These are phyloP conservation scores for Colletotrichum tanaceti DNA, from an alignment of 2,329 filamentous ascomycete genomes.

Conservation along the genomic window DNA sequence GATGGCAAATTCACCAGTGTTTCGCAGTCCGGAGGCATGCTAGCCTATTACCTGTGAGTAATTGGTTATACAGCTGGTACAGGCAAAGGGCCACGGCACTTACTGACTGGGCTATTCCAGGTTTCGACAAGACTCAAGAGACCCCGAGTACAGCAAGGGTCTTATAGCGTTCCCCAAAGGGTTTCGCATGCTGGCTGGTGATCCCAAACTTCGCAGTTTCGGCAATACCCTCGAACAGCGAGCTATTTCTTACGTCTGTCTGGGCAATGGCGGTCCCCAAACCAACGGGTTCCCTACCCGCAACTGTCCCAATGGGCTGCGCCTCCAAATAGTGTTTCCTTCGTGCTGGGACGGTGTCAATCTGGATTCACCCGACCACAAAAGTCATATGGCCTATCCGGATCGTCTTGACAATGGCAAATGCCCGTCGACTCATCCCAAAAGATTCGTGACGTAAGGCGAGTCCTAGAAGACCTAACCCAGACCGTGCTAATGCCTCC, in stretches of 20 bases:
- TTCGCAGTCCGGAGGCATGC: conserved; percentile 56
- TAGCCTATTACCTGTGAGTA: conserved; percentile 63
- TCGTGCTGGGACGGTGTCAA: conserved; percentile 72
- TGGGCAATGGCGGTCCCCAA: conserved; percentile 59
- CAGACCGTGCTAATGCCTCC: neutral
- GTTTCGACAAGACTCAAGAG: conserved; percentile 54
- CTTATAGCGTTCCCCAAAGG: conserved; percentile 69
- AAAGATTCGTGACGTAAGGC: conserved; percentile 61
- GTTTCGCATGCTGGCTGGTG: conserved; percentile 75
- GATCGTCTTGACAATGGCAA: conserved; percentile 56
- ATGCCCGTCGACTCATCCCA: conserved; percentile 63
- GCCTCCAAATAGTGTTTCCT: conserved; percentile 68
- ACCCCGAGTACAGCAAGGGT: conserved; percentile 56
- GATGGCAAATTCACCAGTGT: conserved; percentile 66
- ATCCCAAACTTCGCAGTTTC: conserved; percentile 58
- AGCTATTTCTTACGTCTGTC: conserved; percentile 68
- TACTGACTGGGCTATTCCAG: conserved; percentile 40
- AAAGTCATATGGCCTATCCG: conserved; percentile 67
- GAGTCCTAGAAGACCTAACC: neutral
- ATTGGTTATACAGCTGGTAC: neutral
- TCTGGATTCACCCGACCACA: conserved; percentile 65
- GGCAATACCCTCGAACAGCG: conserved; percentile 57
- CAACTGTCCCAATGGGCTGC: conserved; percentile 64
- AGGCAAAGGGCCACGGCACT: conserved; percentile 1
- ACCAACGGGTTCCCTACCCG: conserved; percentile 64